phyloP scores from a whole-genome alignment of 805 yeast genomes.

The Kuraishia piskuri region DNA sequence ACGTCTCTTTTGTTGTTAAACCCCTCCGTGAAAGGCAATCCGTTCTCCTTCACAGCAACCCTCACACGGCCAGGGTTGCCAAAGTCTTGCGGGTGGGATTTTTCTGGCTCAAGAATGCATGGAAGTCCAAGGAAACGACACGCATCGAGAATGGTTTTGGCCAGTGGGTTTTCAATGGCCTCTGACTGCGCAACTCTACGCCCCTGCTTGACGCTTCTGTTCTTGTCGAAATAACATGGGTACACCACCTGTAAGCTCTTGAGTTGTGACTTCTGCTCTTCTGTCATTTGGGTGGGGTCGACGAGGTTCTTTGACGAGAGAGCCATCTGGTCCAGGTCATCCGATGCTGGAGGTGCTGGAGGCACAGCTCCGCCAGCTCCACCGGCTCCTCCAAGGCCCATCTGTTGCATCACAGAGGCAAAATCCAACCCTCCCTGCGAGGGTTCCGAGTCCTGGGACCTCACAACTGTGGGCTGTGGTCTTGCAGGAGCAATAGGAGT shows the following conservation, averaged over 20 bases:
- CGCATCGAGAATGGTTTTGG: constrained; percentile 75
- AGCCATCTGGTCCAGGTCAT: constrained; percentile 2
- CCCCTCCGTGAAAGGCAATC: constrained; percentile 18
- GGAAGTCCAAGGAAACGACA: constrained; percentile 21
- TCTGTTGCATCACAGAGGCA: constrained; percentile 14
- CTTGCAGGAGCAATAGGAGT: constrained; percentile 66
- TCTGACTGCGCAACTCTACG: constrained; percentile 62
- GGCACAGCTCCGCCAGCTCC: constrained; percentile 6
- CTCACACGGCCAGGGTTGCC: constrained; percentile 97
- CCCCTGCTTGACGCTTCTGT: constrained; percentile 71
- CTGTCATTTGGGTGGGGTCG: constrained; percentile 23
- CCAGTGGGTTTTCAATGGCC: constrained; percentile 85
- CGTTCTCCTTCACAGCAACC: constrained; percentile 51
- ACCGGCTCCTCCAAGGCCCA: constrained; percentile 5
- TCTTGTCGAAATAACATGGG: constrained; percentile 86
- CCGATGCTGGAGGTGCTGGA: constrained; percentile 10
- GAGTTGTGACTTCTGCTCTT: constrained; percentile 55
- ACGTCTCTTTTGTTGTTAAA: constrained; percentile 56
- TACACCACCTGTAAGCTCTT: constrained; percentile 68
- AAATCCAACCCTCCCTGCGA: constrained; percentile 10
- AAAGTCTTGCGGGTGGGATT: constrained; percentile 92
- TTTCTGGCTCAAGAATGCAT: constrained; percentile 63
- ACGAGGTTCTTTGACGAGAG: not conserved
- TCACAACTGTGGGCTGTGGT: constrained; percentile 48
- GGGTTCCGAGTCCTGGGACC: constrained; percentile 45